phyloP scores from a whole-genome alignment of 2,329 filamentous ascomycete genomes.

The Lasiodiplodia gonubiensis region DNA sequence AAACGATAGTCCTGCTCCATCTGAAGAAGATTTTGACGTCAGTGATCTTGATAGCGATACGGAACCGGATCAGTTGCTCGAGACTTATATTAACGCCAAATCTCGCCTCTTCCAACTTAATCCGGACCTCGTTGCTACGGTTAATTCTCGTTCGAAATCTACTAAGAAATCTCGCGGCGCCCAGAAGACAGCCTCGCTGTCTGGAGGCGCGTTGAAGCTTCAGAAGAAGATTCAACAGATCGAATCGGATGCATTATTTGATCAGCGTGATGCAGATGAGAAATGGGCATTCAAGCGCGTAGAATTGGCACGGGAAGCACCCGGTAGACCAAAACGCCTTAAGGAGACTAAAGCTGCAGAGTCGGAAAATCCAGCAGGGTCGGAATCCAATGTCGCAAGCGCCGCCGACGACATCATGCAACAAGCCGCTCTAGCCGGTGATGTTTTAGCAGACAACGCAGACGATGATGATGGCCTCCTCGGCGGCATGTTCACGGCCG shows the following conservation, averaged over 20 bases:
- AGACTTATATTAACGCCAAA: slow-evolving; percentile 78
- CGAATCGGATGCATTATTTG: slow-evolving; percentile 65
- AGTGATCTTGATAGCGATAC: slow-evolving; percentile 58
- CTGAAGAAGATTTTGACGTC: slow-evolving; percentile 43
- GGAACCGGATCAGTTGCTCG: slow-evolving; percentile 61
- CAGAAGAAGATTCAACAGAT: slow-evolving; percentile 77
- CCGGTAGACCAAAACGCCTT: slow-evolving; percentile 30
- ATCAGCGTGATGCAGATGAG: slow-evolving; percentile 53
- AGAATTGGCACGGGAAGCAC: slow-evolving; percentile 48
- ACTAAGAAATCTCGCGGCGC: slow-evolving; percentile 41
- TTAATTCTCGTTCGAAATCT: slow-evolving; percentile 28
- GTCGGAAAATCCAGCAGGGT: not conserved
- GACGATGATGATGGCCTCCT: slow-evolving; percentile 64
- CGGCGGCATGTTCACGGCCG: slow-evolving; percentile 62
- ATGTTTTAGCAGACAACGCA: slow-evolving; percentile 43
- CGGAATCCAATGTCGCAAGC: not conserved
- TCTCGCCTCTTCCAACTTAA: slow-evolving; percentile 56
- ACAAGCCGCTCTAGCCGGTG: slow-evolving; percentile 50
- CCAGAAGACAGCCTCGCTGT: slow-evolving; percentile 30
- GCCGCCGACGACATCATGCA: slow-evolving; percentile 57
- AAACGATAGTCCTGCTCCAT: not conserved
- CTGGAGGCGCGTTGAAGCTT: slow-evolving; percentile 66
- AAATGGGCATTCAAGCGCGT: slow-evolving; percentile 53
- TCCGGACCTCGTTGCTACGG: slow-evolving; percentile 64
- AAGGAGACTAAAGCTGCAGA: slow-evolving; percentile 24